Conservation (phyloP, 345 rosid species). For the Excoecaria cochinchinensis region DNA sequence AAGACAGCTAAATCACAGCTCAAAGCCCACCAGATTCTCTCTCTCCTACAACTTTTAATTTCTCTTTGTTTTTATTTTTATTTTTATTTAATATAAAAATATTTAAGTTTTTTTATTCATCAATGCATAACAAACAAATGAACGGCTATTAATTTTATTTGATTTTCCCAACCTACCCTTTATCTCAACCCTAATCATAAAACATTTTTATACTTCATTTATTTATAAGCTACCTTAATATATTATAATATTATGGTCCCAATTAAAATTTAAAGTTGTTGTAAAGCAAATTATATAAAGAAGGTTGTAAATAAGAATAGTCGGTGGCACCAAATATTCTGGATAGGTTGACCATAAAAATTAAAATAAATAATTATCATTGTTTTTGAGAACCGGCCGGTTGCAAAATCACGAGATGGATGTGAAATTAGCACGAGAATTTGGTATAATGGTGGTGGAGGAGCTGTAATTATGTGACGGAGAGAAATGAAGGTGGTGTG, state of each 20-base stretch:
- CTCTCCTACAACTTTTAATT: conserved; percentile 3
- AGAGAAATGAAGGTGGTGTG: no score
- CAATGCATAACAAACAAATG: no score
- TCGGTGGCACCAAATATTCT: conserved; percentile 16
- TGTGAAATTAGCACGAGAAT: conserved; percentile 5
- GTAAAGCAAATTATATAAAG: not conserved
- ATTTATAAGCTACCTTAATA: not conserved
- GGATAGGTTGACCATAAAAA: not conserved
- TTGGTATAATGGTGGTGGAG: not conserved
- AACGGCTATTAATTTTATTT: no score
- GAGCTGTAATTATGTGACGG: not conserved
- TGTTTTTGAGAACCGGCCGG: not conserved
- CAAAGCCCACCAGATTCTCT: conserved; percentile 59
- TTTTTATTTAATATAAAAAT: not conserved
- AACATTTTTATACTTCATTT: not conserved
- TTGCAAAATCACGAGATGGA: not conserved
- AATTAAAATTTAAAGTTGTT: conserved; percentile 9
- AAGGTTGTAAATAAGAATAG: not conserved
- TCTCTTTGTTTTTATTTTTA: no score
- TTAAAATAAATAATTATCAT: not conserved
- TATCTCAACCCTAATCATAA: not conserved
- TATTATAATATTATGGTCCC: not conserved
- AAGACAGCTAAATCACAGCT: conserved; percentile 93
- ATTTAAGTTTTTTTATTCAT: not conserved
- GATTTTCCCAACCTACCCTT: not conserved